Conservation (phyloP, 768 basidiomycete species). For the Trametes cubensis region DNA sequence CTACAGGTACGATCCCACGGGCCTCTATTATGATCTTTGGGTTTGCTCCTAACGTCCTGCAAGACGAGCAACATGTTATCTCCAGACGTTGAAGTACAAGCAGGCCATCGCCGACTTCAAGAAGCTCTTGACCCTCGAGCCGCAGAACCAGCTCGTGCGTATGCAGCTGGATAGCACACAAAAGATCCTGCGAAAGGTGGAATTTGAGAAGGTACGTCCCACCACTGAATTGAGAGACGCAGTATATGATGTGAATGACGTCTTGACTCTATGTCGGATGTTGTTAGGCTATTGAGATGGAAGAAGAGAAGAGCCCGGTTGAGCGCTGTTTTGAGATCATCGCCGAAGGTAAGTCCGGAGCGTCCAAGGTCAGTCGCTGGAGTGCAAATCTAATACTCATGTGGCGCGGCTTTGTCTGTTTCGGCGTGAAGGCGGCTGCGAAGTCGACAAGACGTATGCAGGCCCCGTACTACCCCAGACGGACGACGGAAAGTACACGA, state of each 20-base stretch:
- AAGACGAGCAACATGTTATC: constrained; percentile 87
- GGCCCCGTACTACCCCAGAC: constrained; percentile 71
- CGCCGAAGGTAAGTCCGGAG: constrained; percentile 57
- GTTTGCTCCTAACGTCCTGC: neutral
- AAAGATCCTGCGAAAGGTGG: constrained; percentile 86
- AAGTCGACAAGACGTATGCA: constrained; percentile 69
- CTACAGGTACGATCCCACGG: constrained; percentile 57
- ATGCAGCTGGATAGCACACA: constrained; percentile 85
- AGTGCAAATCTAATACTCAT: neutral
- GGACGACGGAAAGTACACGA: constrained; percentile 68
- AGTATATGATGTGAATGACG: neutral
- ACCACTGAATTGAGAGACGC: too few relatives aligned
- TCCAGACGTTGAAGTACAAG: constrained; percentile 88
- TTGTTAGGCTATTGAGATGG: constrained; percentile 83
- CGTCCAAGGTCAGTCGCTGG: neutral
- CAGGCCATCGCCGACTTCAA: constrained; percentile 87
- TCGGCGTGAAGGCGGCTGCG: constrained; percentile 65
- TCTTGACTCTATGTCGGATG: constrained; percentile 4
- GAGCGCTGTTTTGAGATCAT: constrained; percentile 80
- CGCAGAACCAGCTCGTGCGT: constrained; percentile 79
- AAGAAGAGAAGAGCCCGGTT: constrained; percentile 82
- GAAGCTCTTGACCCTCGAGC: constrained; percentile 81
- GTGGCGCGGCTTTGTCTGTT: neutral
- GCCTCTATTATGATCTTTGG: neutral
- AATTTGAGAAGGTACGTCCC: constrained; percentile 80